Conservation (phyloP, 179 eudicot species). For the Beta corolliflora region DNA sequence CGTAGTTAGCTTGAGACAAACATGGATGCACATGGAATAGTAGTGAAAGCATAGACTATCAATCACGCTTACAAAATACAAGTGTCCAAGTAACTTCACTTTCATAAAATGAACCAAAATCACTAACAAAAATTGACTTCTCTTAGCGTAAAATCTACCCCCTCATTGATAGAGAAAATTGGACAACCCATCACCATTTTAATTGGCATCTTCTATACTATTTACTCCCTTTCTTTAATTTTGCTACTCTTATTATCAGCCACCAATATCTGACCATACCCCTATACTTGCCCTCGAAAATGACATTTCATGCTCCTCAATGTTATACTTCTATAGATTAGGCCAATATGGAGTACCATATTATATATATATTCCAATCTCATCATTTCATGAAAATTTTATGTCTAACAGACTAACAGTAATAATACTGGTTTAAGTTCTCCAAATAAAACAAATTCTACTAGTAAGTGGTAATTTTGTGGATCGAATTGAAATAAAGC, state of each 20-base stretch:
- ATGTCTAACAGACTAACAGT: too few species aligned
- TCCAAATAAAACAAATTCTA: too few species aligned
- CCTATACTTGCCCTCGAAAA: slow-evolving; percentile 21
- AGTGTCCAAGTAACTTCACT: slow-evolving; percentile 19
- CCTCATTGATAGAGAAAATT: slow-evolving; percentile 15
- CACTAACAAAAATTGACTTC: slow-evolving; percentile 22
- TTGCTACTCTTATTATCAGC: background rate
- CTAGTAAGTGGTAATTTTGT: too few species aligned
- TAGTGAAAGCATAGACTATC: background rate
- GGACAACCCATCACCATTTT: background rate
- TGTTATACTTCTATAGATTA: too few species aligned
- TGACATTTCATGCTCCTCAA: slow-evolving; percentile 19
- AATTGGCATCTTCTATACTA: background rate
- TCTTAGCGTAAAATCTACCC: slow-evolving; percentile 31
- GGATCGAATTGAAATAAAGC: too few species aligned
- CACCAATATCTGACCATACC: slow-evolving; percentile 30
- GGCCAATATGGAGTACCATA: background rate
- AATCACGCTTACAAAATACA: background rate
- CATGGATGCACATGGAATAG: slow-evolving; percentile 15
- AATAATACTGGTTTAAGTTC: too few species aligned
- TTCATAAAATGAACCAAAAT: background rate
- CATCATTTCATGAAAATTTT: background rate
- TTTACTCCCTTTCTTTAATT: background rate
- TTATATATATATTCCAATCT: background rate
- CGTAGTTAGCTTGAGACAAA: slow-evolving; percentile 1